These are phyloP conservation scores for Arxiozyma slooffiae DNA, from an alignment of 1,139 yeast species.

Conservation along the genomic window DNA sequence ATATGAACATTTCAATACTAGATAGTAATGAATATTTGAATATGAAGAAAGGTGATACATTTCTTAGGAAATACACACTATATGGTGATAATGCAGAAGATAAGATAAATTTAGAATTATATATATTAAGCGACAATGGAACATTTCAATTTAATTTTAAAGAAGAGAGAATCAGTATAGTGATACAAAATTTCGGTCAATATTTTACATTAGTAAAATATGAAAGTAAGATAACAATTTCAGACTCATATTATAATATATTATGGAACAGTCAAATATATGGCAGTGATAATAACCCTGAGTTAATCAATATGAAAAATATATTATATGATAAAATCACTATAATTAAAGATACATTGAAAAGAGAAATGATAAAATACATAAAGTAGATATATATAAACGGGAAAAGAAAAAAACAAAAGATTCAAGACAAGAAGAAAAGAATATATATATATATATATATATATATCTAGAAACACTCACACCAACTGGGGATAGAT, in stretches of 20 bases:
- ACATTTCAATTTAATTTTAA: slow-evolving; percentile 11
- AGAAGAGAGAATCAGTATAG: not conserved
- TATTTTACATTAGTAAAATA: not conserved
- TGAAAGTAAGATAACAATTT: not conserved
- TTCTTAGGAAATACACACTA: slow-evolving; percentile 4
- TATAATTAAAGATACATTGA: not conserved
- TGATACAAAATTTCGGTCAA: slow-evolving; percentile 1
- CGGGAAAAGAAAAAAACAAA: too few species aligned
- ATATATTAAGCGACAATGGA: slow-evolving; percentile 9
- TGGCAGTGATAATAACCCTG: not conserved
- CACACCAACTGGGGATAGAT: too few species aligned
- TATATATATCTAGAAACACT: too few species aligned
- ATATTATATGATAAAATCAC: not conserved
- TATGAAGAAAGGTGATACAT: not conserved
- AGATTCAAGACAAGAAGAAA: too few species aligned
- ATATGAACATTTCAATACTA: too few species aligned
- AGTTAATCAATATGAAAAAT: not conserved
- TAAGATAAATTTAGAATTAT: not conserved
- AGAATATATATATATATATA: too few species aligned
- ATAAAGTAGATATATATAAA: too few species aligned
- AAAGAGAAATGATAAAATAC: not conserved
- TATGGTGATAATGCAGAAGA: slow-evolving; percentile 2
- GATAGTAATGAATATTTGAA: not conserved
- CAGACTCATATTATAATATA: not conserved
- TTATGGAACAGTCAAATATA: not conserved